Conservation (phyloP, 1,284 basidiomycete genomes). For the Ustilago vetiveriae region DNA sequence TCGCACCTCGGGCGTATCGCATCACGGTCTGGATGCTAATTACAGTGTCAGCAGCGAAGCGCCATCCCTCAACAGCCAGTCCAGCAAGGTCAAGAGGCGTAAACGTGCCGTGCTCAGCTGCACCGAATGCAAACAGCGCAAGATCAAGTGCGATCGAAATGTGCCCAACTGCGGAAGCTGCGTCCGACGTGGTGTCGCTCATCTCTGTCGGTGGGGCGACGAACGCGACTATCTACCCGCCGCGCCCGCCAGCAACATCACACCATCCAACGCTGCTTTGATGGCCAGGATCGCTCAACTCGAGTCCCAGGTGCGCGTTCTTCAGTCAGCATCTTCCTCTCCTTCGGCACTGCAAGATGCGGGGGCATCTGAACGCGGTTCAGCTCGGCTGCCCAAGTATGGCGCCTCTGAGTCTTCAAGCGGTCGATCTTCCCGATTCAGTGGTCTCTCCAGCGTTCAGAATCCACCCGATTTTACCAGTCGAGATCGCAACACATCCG, state of each 20-base stretch:
- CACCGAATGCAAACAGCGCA: slow-evolving; percentile 55
- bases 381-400: slow-evolving; percentile 13
- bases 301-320: slow-evolving; percentile 42
- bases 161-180: slow-evolving; percentile 54
- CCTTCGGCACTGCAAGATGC: slow-evolving; percentile 15
- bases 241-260: slow-evolving; percentile 34
- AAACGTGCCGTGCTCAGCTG: slow-evolving; percentile 52
- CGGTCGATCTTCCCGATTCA: slow-evolving; percentile 30
- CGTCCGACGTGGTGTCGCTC: slow-evolving; percentile 48
- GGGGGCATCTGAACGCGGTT: slow-evolving; percentile 11
- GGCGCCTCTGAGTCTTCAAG: slow-evolving; percentile 20
- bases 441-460: slow-evolving; percentile 18
- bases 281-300: slow-evolving; percentile 52
- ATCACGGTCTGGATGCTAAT: slow-evolving; percentile 16
- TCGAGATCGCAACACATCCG: slow-evolving; percentile 16
- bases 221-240: slow-evolving; percentile 47
- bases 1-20: slow-evolving; percentile 28
- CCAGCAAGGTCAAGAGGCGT: slow-evolving; percentile 43
- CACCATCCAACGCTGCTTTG: slow-evolving; percentile 45
- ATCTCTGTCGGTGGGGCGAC: slow-evolving; percentile 56
- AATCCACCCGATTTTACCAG: slow-evolving; percentile 38
- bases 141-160: slow-evolving; percentile 58
- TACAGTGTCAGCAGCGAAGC: slow-evolving; percentile 16
- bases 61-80: slow-evolving; percentile 7
- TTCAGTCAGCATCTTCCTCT: slow-evolving; percentile 33